Percentiles rank a stretch among this genome's conserved stretches.
phyloP scores from a whole-genome alignment of 2,329 filamentous ascomycete species.

The Pseudopyrenochaeta lycopersici region DNA sequence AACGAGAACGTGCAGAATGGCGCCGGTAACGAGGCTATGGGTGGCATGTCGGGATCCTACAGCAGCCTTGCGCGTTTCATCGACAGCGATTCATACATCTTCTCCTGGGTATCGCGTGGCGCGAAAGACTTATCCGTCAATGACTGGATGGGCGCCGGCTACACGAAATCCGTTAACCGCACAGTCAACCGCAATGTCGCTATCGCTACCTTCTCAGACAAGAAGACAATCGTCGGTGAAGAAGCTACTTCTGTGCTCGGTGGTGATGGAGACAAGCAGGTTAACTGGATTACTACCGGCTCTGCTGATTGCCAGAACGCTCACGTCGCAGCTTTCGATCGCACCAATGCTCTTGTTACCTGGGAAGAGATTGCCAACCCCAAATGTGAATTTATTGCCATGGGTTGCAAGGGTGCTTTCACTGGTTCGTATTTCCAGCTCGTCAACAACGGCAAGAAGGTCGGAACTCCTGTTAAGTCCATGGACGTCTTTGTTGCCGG shows the following conservation, averaged over 20 bases:
- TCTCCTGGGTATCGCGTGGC: conserved; percentile 70
- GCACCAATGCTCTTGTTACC: conserved; percentile 62
- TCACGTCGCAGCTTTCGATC: conserved; percentile 65
- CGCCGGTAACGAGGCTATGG: conserved; percentile 66
- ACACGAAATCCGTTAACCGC: conserved; percentile 62
- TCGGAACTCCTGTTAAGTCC: conserved; percentile 61
- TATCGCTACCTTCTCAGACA: conserved; percentile 65
- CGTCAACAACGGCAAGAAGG: conserved; percentile 61
- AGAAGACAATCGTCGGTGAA: conserved; percentile 63
- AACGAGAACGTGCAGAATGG: conserved; percentile 71
- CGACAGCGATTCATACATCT: conserved; percentile 64
- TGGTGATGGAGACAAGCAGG: conserved; percentile 64
- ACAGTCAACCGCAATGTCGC: conserved; percentile 69
- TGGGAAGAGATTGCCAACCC: conserved; percentile 70
- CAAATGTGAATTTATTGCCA: conserved; percentile 64
- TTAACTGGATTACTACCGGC: conserved; percentile 67
- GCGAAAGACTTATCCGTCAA: conserved; percentile 64
- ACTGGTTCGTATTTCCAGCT: conserved; percentile 68
- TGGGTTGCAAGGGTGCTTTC: conserved; percentile 68
- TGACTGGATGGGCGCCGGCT: conserved; percentile 66
- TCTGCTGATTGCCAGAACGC: conserved; percentile 66
- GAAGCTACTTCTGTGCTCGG: conserved; percentile 66
- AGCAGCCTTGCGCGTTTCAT: conserved; percentile 65
- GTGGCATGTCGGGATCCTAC: conserved; percentile 71
- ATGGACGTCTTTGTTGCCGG: conserved; percentile 67